Base-by-base conservation (phyloP, 495 filamentous ascomycete genomes). In the Bryoglossum gracile region DNA sequence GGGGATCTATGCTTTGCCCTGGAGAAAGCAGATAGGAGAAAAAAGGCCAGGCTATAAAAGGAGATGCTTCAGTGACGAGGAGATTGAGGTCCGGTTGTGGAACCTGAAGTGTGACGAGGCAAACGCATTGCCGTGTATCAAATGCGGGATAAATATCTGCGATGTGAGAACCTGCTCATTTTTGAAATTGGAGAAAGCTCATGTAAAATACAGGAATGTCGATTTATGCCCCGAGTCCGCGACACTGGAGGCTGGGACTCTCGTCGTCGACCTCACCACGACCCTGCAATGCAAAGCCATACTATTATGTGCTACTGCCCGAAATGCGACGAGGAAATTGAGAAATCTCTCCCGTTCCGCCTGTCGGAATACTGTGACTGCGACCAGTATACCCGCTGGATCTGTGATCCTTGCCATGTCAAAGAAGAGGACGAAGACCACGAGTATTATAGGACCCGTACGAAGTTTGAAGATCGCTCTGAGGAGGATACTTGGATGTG, bases 321-420 rank as follows among this genome's bases (percentile, higher is more conserved):
- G 11, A n/a, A 16, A 43, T 59, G 56, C 48, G 52, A 55, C 25
- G 11, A 33, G 9, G 19, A 38, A 22, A 41, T 56, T n/a, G 57
- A 60, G 25, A 18, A 21, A 3, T 24, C 50, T 42, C 39, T 60
- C 17, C 38, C 52, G 16, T 13, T 46, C n/a, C 47, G 24, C 8
- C 53, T 59, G 32, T 49, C 53, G 10, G 48, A 52, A 54, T 40
- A 38, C 34, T 59, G 56, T 38, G 53, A 59, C 38, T 59, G 56
- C 48, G 53, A 59, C 18, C 24, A 28, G 22, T 53, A 50, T 22
- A 56, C 13, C 36, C 43, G 56, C 8, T 59, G 56, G 56, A 59
- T 59, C 13, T 59, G 56, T 28, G n/a, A 32, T 17, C 45, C 30
- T 35, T 55, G 56, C 26, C 48, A 25, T 39, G 22, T 33, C 19